phyloP scores from a whole-genome alignment of 106 monocot species.

The Apostasia ramifera region DNA sequence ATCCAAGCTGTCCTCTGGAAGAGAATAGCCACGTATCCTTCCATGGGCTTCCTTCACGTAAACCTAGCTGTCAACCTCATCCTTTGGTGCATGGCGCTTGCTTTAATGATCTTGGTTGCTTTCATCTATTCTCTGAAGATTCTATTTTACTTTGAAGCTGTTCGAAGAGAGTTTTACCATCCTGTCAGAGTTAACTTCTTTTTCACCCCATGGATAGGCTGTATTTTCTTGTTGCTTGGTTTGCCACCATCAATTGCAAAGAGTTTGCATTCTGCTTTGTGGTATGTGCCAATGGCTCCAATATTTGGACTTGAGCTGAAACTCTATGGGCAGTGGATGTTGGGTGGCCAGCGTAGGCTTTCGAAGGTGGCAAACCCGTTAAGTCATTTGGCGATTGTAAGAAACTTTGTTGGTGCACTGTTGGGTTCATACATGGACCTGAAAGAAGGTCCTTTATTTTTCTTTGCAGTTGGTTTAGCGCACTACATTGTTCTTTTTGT shows the following conservation, averaged over 20 bases:
- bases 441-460: slow-evolving; percentile 77
- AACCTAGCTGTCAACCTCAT: slow-evolving; percentile 28
- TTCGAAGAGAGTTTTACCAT: slow-evolving; percentile 70
- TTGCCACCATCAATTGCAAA: slow-evolving; percentile 30
- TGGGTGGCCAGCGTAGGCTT: slow-evolving; percentile 53
- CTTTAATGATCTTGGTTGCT: slow-evolving; percentile 26
- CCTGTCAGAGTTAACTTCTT: slow-evolving; percentile 88
- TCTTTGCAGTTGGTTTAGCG: slow-evolving; percentile 77
- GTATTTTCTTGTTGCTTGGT: slow-evolving; percentile 63
- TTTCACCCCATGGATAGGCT: slow-evolving; percentile 84
- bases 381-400: slow-evolving; percentile 69
- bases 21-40: slow-evolving; percentile 29
- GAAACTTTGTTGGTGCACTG: slow-evolving; percentile 82
- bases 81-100: slow-evolving; percentile 41
- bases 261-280: slow-evolving; percentile 21
- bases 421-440: slow-evolving; percentile 70
- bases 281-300: slow-evolving; percentile 75
- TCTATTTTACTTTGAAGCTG: slow-evolving; percentile 71
- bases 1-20: slow-evolving; percentile 63
- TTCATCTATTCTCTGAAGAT: slow-evolving; percentile 51
- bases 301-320: slow-evolving; percentile 75
- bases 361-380: slow-evolving; percentile 81
- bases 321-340: slow-evolving; percentile 91
- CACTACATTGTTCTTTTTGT: slow-evolving; percentile 80
- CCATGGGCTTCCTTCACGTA: slow-evolving; percentile 32